Percentiles rank a stretch among this genome's conserved stretches.
phyloP scores from a whole-genome alignment of 352 stramenopile genomes.

The Chrysophaeum taylorii region DNA sequence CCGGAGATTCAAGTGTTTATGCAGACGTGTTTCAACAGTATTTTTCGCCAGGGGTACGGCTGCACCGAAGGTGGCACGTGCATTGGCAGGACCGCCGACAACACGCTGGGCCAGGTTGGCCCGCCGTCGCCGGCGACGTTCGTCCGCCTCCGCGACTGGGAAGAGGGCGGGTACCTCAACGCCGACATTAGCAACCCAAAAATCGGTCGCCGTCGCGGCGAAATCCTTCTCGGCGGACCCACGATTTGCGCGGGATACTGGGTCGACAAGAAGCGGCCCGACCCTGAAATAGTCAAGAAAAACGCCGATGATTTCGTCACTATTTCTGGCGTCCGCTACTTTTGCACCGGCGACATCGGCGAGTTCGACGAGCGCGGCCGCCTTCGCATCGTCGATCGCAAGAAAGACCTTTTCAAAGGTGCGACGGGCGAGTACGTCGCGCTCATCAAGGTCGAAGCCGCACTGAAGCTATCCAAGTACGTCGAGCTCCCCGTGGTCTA shows the following conservation, averaged over 20 bases:
- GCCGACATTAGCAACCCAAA: neutral
- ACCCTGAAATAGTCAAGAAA: neutral
- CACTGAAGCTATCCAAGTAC: conserved; percentile 14
- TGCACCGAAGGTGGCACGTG: too few relatives aligned
- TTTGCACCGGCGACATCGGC: neutral
- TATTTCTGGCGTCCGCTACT: neutral
- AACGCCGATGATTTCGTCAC: neutral
- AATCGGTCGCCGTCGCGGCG: neutral
- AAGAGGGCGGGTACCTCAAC: neutral
- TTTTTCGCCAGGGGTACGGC: too few relatives aligned
- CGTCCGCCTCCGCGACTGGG: too few relatives aligned
- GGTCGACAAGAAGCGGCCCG: neutral
- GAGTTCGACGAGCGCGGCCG: neutral
- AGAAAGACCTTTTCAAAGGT: conserved; percentile 76
- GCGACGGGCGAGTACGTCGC: conserved; percentile 67
- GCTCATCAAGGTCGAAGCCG: conserved; percentile 55
- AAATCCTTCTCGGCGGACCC: neutral
- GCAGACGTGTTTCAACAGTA: neutral
- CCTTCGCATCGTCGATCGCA: conserved; percentile 61
- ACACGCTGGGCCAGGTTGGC: too few relatives aligned
- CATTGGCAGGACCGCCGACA: too few relatives aligned
- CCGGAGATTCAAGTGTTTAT: neutral
- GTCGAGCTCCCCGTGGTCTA: conserved; percentile 22
- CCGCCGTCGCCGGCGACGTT: too few relatives aligned
- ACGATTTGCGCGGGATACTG: neutral